Percentiles rank a stretch among this genome's conserved stretches.
These are phyloP conservation scores for Calamus simplicifolius DNA, from an alignment of 176 grass and related monocot species.

Conservation along the genomic window DNA sequence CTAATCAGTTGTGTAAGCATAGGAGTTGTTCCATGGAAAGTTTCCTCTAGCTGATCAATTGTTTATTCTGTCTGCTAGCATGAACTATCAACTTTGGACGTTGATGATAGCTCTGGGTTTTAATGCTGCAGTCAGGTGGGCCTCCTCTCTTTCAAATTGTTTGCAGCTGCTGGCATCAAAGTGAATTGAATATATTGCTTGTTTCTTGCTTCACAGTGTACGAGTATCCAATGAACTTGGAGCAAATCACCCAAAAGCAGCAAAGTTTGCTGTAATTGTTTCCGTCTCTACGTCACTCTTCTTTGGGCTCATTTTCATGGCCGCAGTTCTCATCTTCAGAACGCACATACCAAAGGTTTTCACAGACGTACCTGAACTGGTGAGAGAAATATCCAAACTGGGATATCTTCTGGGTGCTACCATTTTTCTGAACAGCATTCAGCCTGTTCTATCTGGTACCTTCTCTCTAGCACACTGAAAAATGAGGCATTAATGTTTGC, in stretches of 20 bases:
- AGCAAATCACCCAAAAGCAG: conserved; percentile 50
- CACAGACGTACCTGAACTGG: conserved; percentile 42
- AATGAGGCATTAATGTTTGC: no score
- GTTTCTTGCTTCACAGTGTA: conserved; percentile 39
- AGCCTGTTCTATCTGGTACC: conserved; percentile 79
- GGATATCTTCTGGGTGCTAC: conserved; percentile 60
- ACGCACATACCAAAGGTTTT: conserved; percentile 51
- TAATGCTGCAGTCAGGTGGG: conserved; percentile 77
- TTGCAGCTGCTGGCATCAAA: no score
- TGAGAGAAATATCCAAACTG: conserved; percentile 46
- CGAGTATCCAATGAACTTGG: conserved; percentile 93
- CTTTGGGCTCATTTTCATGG: conserved; percentile 49
- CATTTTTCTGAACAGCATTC: conserved; percentile 91
- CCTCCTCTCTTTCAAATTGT: no score
- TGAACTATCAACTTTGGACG: conserved; percentile 89
- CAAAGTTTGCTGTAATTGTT: conserved; percentile 66
- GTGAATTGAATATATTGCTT: no score
- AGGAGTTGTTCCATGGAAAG: no score
- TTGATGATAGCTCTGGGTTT: conserved; percentile 85
- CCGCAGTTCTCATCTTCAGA: conserved; percentile 44
- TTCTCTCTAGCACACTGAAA: no score
- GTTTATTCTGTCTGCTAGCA: conserved; percentile 30
- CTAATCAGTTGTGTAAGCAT: no score
- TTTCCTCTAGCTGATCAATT: neutral
- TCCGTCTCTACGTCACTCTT: conserved; percentile 52